Conservation (phyloP, 1,284 basidiomycete species). For the Sanguinoderma infundibulare region DNA sequence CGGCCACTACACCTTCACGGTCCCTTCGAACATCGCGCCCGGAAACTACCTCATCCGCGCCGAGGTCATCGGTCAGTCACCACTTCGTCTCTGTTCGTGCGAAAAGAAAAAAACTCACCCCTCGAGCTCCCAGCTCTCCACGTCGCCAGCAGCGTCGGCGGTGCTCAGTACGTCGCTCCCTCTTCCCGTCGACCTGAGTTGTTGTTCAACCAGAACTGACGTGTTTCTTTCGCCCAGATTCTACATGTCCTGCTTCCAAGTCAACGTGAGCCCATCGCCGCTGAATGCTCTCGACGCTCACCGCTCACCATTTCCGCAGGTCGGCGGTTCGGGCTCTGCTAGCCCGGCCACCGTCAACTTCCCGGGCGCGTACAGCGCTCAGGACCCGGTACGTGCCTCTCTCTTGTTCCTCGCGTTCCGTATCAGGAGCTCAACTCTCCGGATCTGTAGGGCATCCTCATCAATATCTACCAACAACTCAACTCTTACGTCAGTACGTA, state of each 20-base stretch:
- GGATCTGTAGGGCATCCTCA: conserved; percentile 36
- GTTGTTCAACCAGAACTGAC: background rate
- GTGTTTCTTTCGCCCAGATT: conserved; percentile 32
- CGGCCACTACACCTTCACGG: conserved; percentile 54
- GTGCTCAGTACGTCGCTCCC: conserved; percentile 45
- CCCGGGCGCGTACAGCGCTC: conserved; percentile 49
- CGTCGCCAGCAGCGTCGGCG: conserved; percentile 46
- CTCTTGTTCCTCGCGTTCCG: background rate
- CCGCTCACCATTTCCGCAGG: background rate
- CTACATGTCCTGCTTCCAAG: conserved; percentile 57
- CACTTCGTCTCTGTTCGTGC: background rate
- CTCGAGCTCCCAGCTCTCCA: conserved; percentile 44
- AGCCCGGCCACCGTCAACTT: conserved; percentile 49
- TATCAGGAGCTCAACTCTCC: background rate
- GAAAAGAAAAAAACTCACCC: background rate
- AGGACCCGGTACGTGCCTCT: conserved; percentile 41
- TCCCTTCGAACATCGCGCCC: conserved; percentile 49
- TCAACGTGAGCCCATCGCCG: conserved; percentile 48
- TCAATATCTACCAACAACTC: conserved; percentile 44
- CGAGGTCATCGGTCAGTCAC: conserved; percentile 50
- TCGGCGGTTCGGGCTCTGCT: conserved; percentile 43
- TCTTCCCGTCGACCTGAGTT: too few relatives aligned
- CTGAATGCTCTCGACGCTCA: conserved; percentile 2
- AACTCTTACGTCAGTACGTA: conserved; percentile 41
- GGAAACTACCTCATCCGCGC: conserved; percentile 58